These are phyloP conservation scores for Nemania bipapillata DNA, from an alignment of 2,329 filamentous ascomycete species.

Conservation along the genomic window DNA sequence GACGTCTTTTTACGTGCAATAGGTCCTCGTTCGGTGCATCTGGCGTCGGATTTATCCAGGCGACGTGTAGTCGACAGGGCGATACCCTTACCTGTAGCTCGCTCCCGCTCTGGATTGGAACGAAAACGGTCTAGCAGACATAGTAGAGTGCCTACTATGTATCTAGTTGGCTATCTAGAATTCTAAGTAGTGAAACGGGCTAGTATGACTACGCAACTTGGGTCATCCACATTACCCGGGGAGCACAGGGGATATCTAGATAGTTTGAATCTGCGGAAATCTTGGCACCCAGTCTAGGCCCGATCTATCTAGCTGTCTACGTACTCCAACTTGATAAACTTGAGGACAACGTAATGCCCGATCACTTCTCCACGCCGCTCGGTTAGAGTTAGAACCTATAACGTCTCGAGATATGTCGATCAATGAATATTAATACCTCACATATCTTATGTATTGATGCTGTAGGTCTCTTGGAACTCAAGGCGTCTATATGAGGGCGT, in stretches of 20 bases:
- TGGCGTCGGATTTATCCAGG: slow-evolving; percentile 51
- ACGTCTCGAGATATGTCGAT: background rate
- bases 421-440: background rate
- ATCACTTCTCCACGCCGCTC: background rate
- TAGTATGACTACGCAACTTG: too few relatives aligned
- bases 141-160: too few relatives aligned
- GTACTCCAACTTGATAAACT: too few relatives aligned
- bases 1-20: background rate
- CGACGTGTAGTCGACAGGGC: slow-evolving; percentile 46
- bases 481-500: background rate
- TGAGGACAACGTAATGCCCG: too few relatives aligned
- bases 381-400: background rate
- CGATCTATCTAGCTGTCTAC: too few relatives aligned
- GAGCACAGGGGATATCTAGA: too few relatives aligned
- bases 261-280: too few relatives aligned
- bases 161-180: too few relatives aligned
- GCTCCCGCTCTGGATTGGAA: slow-evolving; percentile 51
- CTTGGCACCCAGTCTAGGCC: background rate
- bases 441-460: background rate
- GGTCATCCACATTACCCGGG: too few relatives aligned
- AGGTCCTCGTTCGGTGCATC: slow-evolving; percentile 45
- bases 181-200: background rate
- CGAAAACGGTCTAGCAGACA: slow-evolving; percentile 33
- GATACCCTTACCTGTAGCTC: slow-evolving; percentile 50
- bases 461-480: background rate